Conservation (phyloP, 1,284 basidiomycete species). For the Ustilago shanxiensis region DNA sequence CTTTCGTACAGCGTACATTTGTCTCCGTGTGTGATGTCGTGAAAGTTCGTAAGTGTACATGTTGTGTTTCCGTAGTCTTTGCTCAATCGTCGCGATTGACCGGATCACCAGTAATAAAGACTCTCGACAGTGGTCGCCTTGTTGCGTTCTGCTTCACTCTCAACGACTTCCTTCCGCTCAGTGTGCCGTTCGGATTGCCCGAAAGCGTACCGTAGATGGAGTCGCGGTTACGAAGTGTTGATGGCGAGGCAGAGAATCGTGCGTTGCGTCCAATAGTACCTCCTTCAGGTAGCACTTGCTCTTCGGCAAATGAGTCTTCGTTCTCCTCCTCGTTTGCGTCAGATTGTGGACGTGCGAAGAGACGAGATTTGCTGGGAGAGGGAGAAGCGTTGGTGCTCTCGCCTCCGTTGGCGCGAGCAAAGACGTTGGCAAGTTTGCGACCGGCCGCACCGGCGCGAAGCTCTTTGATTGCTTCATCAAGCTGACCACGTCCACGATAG, state of each 20-base stretch:
- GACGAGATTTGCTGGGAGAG: constrained; percentile 19
- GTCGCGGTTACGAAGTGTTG: constrained; percentile 7
- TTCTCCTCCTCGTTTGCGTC: constrained; percentile 5
- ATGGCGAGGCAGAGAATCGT: constrained; percentile 11
- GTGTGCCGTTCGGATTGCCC: constrained; percentile 32
- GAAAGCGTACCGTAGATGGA: constrained; percentile 32
- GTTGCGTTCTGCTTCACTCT: not conserved
- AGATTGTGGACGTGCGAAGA: constrained; percentile 6
- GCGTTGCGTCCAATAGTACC: constrained; percentile 26
- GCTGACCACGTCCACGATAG: constrained; percentile 53
- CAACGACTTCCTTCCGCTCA: constrained; percentile 43
- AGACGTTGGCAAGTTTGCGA: constrained; percentile 25
- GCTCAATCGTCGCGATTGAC: constrained; percentile 32
- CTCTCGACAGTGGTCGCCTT: constrained; percentile 44
- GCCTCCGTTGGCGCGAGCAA: constrained; percentile 4
- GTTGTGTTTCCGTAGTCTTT: not conserved
- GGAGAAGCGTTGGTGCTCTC: not conserved
- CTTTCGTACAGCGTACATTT: not conserved
- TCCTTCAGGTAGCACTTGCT: constrained; percentile 3
- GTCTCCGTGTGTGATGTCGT: not conserved
- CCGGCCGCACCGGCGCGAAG: constrained; percentile 45
- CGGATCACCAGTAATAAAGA: constrained; percentile 53
- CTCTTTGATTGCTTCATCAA: constrained; percentile 63
- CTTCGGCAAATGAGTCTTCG: constrained; percentile 1
- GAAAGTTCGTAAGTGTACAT: not conserved